phyloP scores from a whole-genome alignment of 1,284 basidiomycete genomes.

The Athelia sp. region DNA sequence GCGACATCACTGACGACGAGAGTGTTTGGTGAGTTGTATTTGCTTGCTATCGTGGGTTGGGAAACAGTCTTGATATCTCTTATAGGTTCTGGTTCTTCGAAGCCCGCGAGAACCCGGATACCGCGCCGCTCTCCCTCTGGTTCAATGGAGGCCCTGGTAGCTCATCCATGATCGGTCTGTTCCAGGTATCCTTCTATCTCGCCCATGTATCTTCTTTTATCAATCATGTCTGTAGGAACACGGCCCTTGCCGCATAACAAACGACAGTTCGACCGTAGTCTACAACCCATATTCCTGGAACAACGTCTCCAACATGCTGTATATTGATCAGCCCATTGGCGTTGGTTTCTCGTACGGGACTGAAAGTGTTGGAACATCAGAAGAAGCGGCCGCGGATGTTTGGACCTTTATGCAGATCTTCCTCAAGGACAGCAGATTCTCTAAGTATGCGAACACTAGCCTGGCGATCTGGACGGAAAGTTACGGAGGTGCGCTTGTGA shows the following conservation, averaged over 20 bases:
- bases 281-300: conserved; percentile 65
- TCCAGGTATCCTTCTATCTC: conserved; percentile 30
- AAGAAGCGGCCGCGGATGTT: conserved; percentile 49
- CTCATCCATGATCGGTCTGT: conserved; percentile 63
- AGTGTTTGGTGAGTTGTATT: conserved; percentile 45
- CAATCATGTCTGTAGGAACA: conserved; percentile 29
- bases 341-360: conserved; percentile 58
- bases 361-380: conserved; percentile 42
- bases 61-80: conserved; percentile 4
- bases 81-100: conserved; percentile 67
- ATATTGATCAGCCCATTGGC: conserved; percentile 60
- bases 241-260: conserved; percentile 59
- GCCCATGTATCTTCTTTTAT: no score
- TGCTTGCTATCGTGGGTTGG: not conserved
- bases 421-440: conserved; percentile 52
- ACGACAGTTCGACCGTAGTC: conserved; percentile 45
- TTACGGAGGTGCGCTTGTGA: conserved; percentile 54
- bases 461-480: conserved; percentile 64
- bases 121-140: conserved; percentile 58
- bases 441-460: conserved; percentile 42
- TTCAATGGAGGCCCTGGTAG: conserved; percentile 66
- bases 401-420: conserved; percentile 71
- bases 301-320: conserved; percentile 53
- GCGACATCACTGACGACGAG: conserved; percentile 44
- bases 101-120: conserved; percentile 49